Base-by-base conservation (phyloP, 2,329 filamentous ascomycete species). In the Diaporthe sp. region DNA sequence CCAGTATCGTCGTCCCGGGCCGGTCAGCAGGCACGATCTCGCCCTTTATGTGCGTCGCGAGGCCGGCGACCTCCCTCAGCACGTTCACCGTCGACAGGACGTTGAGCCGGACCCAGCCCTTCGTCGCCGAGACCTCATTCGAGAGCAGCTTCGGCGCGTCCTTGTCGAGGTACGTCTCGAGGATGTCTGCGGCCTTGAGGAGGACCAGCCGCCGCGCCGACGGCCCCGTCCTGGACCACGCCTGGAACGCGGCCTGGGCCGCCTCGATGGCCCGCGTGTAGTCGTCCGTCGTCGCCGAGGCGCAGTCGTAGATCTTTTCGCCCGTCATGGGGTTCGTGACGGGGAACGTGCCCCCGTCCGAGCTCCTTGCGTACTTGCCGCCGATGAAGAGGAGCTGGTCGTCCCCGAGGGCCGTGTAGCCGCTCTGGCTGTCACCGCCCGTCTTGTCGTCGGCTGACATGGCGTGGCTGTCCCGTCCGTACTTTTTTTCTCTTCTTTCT, bases 221-320 rank as follows among this genome's bases (percentile, higher is more conserved):
- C 1, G 90, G 88, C 75, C 89, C 89, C 17, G 87, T 89, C 78
- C 87, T 87, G 13, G 88, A 87, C 93, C 93, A 95, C 72, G 87
- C 82, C 42, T 88, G 87, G 82, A 92, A 92, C 0, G 92, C 92
- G 22, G 84, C 84, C 62, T 91, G 84, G 1, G 92, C 92, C 8
- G 79, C 77, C 22, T 81, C 77, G 75, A 86, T 82, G 10, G 90
- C 88, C 10, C 85, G 82, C 12, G 89, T 84, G 31, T 92, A 91
- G 76, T 89, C 85, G 10, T 85, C 83, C 57, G 89, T 89, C 46
- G 88, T 84, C 0, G 90, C 90, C 19, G 90, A 90, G 34, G 89
- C 86, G 72, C 88, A 89, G 74, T 88, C 86, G 76, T 88, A 86
- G 82, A 91, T 88, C 68, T 90, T 80, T 3, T 87, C 80, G 22